Evolutionary conservation across 768 basidiomycete species (phyloP), one percentile per base, ranked within the genome.

Genomic region (Lactifluus piperatus): DNA sequence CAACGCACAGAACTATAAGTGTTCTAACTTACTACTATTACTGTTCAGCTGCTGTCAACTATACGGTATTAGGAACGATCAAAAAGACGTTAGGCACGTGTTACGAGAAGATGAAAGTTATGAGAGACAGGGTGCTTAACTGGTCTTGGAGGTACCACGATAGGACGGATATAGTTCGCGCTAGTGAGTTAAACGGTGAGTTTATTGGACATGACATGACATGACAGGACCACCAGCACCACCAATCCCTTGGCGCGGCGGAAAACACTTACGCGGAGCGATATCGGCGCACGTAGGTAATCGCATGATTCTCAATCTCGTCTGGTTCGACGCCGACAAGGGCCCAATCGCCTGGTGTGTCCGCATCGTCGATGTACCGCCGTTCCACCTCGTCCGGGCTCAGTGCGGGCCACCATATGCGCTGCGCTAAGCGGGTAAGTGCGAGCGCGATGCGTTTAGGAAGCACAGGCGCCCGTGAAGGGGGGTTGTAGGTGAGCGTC

Each of bases 301-400:
- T 88, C 22, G 94, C 95, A 62, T 90, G 83, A 54, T 81, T 78
- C 75, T 98, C 94, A 62, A 98, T 80, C 68, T 87, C 84, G 57
- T 88, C 83, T 29, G 94, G 94, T 29, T 74, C 73, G 57, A 97
- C 83, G 24, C 89, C 88, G 60, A 97, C 77, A 47, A 81, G 79
- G 65, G 83, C 83, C 93, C 93, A 97, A 69, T 86, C 86, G 24
- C 91, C 91, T 20, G 76, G 78, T 58, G 76, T 80, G 57, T 84
- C 79, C 37, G 76, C 76, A 71, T 98, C 94, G 73, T 93, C 80
- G 65, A 97, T 82, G 71, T 82, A 97, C 60, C 91, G 82, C 67
- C 97, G 79, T 67, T 82, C 80, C 22, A 99, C 86, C 71, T 97
- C 94, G 70, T 99, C 95, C 1, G 93, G 91, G 69, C 81, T 84